Evolutionary conservation across 2,329 filamentous ascomycete genomes (phyloP), one percentile per base, ranked within the genome.

Genomic region (Beauveria bassiana): DNA sequence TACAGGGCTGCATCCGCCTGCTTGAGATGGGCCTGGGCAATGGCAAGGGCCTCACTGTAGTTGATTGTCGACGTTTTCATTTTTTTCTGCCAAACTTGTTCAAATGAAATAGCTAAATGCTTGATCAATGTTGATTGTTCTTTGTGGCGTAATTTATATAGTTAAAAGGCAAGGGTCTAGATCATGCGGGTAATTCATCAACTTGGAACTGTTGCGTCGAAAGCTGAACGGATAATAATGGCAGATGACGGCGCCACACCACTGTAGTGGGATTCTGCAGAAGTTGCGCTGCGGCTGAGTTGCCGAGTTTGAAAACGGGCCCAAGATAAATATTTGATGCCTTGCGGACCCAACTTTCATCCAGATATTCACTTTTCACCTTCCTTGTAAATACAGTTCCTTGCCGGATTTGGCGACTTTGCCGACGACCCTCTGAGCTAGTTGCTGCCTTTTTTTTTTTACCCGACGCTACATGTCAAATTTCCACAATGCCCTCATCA

Each of bases 11-110:
- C 46, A 58, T 57, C 64, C 6, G 69, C 58, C 6, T 66, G 63
- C 40, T 67, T 65, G 6, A 70, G 60, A 10, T 43, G 56, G 18
- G 64, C 38, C 53, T 65, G 67, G 43, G 68, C 59, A 31, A 70
- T 66, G 28, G 54, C 34, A 40, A 66, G 64, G 1, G 64, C 66
- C 31, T 38, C 47, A 1, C 4, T 28, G 47, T 31, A 18, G 18
- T 31, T 9, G 47, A 28, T 16, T 5, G 47, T 6, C 5, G 45
- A 5, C 18, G 18, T 31, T 0, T 18, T 31, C 47, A 31, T 50
- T 50, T 16, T 50, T 16, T 38, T n/a, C 12, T 38, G 12, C 12
- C 5, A 14, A 14, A 14, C 12, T 38, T 14, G 3, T 16, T 16
- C 34, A 16, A 10, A 38, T 38, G 34, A 38, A 6, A 22, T 22